A percentile compares a stretch with the other conserved stretches of the same genome.
phyloP scores from a whole-genome alignment of 164 flowering plant genomes.

The Vitis cinerea region DNA sequence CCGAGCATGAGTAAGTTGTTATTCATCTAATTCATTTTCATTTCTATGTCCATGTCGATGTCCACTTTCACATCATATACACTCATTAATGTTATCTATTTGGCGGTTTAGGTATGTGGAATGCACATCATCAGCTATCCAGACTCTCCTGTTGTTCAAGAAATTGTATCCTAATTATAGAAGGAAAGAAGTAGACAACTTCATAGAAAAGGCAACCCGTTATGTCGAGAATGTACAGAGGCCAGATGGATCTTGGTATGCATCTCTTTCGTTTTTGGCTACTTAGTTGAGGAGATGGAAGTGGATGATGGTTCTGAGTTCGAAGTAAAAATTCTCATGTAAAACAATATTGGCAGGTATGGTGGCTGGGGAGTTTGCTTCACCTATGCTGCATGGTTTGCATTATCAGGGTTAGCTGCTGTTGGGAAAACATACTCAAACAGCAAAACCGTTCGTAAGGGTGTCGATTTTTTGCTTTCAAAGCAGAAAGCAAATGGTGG shows the following conservation, averaged over 20 bases:
- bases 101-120: slow-evolving; percentile 21
- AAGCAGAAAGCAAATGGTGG: slow-evolving; percentile 46
- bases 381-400: slow-evolving; percentile 48
- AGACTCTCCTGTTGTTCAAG: slow-evolving; percentile 35
- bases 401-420: slow-evolving; percentile 37
- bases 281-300: too few species aligned
- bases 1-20: slow-evolving; percentile 28
- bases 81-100: too few species aligned
- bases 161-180: slow-evolving; percentile 43
- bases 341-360: slow-evolving; percentile 29
- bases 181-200: slow-evolving; percentile 37
- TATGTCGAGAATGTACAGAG: slow-evolving; percentile 36
- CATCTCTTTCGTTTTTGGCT: background rate
- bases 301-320: too few species aligned
- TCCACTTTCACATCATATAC: background rate
- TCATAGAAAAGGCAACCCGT: slow-evolving; percentile 26
- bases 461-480: slow-evolving; percentile 36
- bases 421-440: slow-evolving; percentile 41
- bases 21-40: too few species aligned
- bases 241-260: slow-evolving; percentile 51
- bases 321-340: background rate
- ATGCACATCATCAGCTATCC: slow-evolving; percentile 43
- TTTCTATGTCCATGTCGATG: background rate
- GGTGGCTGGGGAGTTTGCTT: slow-evolving; percentile 60
- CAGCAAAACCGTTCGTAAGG: slow-evolving; percentile 33